These are phyloP conservation scores for Pichia sp. DNA, from an alignment of 1,139 yeast genomes.

Conservation along the genomic window DNA sequence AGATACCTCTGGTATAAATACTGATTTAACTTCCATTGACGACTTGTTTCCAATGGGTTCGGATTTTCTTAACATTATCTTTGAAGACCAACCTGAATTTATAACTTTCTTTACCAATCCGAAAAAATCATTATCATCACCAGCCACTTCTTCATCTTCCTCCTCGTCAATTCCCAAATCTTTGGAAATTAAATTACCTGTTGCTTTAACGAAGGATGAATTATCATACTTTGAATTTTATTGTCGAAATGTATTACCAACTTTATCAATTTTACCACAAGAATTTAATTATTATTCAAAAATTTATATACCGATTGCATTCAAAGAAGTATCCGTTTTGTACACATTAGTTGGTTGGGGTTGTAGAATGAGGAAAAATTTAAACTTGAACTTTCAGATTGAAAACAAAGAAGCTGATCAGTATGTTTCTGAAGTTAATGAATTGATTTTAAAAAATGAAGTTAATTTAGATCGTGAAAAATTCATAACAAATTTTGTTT, in stretches of 20 bases:
- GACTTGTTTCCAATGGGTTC: conserved; percentile 9
- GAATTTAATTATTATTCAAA: conserved; percentile 30
- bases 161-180: conserved; percentile 9
- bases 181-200: conserved; percentile 19
- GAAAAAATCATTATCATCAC: background rate
- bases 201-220: conserved; percentile 18
- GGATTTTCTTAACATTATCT: conserved; percentile 11
- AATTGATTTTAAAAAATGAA: conserved; percentile 10
- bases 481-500: conserved; percentile 29
- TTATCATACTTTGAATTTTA: conserved; percentile 29
- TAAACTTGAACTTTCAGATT: conserved; percentile 20
- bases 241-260: conserved; percentile 30
- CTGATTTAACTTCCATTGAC: conserved; percentile 1
- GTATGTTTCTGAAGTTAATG: conserved; percentile 20
- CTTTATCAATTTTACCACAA: conserved; percentile 31
- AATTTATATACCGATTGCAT: conserved; percentile 33
- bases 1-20: background rate
- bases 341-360: conserved; percentile 33
- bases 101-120: conserved; percentile 9
- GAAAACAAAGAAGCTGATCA: conserved; percentile 20
- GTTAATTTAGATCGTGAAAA: conserved; percentile 14
- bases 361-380: conserved; percentile 20
- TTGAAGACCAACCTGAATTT: conserved; percentile 16
- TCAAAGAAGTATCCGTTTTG: conserved; percentile 28
- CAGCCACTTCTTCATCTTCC: background rate